Percentiles rank a stretch among this genome's conserved stretches.
These are phyloP conservation scores for Neltuma alba DNA, from an alignment of 306 rosid species.

Conservation along the genomic window DNA sequence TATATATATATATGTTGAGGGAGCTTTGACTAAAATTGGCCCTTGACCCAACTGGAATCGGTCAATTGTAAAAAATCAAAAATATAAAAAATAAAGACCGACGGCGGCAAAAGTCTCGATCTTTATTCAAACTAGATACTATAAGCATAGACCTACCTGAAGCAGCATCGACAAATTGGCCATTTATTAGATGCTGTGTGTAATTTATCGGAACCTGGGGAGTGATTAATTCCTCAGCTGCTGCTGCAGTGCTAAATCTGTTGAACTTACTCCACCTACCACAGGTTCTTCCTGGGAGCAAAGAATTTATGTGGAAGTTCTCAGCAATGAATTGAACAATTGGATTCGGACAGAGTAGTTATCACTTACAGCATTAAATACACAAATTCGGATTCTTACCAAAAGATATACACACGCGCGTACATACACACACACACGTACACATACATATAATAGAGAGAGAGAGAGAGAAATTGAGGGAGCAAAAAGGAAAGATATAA, in stretches of 20 bases:
- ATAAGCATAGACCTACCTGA: constrained; percentile 53
- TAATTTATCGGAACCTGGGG: constrained; percentile 67
- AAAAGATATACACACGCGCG: not conserved
- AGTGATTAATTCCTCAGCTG: constrained; percentile 60
- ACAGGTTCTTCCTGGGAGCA: constrained; percentile 54
- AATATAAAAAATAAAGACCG: not conserved
- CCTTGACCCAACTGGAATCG: not conserved
- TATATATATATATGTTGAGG: too few species aligned
- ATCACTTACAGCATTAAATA: constrained; percentile 3
- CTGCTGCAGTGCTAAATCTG: constrained; percentile 69
- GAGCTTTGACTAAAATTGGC: too few species aligned
- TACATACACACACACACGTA: not conserved
- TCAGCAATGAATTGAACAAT: constrained; percentile 9
- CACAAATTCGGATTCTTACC: not conserved
- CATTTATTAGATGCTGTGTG: constrained; percentile 81
- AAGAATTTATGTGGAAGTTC: constrained; percentile 9
- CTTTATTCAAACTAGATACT: not conserved
- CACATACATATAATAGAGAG: not conserved
- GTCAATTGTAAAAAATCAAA: not conserved
- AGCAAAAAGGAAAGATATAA: too few species aligned
- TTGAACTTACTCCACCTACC: constrained; percentile 37
- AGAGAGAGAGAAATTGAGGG: not conserved
- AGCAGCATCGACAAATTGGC: constrained; percentile 81
- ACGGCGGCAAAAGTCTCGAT: not conserved
- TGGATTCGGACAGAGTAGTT: not conserved